These are phyloP conservation scores for Vigna radiata DNA, from an alignment of 306 rosid genomes.

Conservation along the genomic window DNA sequence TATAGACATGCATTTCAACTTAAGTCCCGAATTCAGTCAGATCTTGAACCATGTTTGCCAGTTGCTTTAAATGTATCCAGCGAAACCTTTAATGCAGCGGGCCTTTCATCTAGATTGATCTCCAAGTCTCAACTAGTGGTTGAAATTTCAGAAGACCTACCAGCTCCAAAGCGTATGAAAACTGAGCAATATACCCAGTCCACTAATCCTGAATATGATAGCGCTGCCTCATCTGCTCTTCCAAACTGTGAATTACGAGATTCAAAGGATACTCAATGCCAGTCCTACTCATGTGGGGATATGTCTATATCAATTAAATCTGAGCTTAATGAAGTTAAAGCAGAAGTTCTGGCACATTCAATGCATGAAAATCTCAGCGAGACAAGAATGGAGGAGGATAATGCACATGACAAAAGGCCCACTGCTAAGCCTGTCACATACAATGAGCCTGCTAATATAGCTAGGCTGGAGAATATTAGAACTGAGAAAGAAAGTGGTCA, in stretches of 20 bases:
- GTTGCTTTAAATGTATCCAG: slow-evolving; percentile 59
- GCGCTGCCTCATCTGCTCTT: slow-evolving; percentile 57
- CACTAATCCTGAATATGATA: slow-evolving; percentile 62
- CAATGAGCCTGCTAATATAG: slow-evolving; percentile 61
- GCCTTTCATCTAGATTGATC: slow-evolving; percentile 54
- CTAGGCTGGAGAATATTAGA: slow-evolving; percentile 67
- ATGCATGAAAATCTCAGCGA: slow-evolving; percentile 55
- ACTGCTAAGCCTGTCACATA: slow-evolving; percentile 53
- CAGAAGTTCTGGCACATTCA: slow-evolving; percentile 56
- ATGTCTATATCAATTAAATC: slow-evolving; percentile 59
- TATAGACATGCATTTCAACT: slow-evolving; percentile 53
- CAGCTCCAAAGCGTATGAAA: slow-evolving; percentile 86
- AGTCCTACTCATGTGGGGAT: slow-evolving; percentile 58
- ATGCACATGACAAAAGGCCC: slow-evolving; percentile 53
- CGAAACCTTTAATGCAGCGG: slow-evolving; percentile 61
- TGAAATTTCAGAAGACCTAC: slow-evolving; percentile 74
- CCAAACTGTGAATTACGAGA: slow-evolving; percentile 55
- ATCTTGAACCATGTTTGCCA: slow-evolving; percentile 62
- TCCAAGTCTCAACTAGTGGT: slow-evolving; percentile 52
- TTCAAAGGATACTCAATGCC: slow-evolving; percentile 60
- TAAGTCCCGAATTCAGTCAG: slow-evolving; percentile 48
- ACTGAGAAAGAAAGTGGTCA: slow-evolving; percentile 71
- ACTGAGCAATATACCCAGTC: slow-evolving; percentile 73
- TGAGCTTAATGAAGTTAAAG: slow-evolving; percentile 69
- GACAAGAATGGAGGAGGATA: slow-evolving; percentile 59